Base-by-base conservation (phyloP, 805 yeast genomes). In the Metahyphopichia silvanorum region DNA sequence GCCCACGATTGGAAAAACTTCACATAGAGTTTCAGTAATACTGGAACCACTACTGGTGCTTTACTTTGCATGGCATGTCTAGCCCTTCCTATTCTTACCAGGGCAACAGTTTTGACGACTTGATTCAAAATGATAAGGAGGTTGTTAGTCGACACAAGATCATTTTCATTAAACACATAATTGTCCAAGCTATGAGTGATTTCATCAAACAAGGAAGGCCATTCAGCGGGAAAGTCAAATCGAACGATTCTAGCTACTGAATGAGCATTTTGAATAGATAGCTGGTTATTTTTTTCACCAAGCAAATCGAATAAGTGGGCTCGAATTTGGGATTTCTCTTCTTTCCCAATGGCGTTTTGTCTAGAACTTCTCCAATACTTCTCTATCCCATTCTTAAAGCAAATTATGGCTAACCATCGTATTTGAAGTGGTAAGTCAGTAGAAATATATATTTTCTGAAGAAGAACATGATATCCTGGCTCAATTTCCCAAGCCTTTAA, bases 401-500 rank as follows among this genome's bases (percentile, higher is more conserved):
- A 84, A 25, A 91, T 91, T 2, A 87, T 71, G 0, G 95, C 88
- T 16, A 89, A 63, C 95, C 96, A 88, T 47, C 98, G 67, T 6
- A 78, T 64, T 37, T 83, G 85, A 19, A 82, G 57, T 0, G 88
- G 73, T 12, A 75, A 46, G 0, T 77, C 69, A 3, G 66, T 51
- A 40, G 85, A 81, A 34, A 77, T 61, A 53, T 86, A 89, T 5
- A 66, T 44, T 12, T 65, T 69, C 53, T 80, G 89, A 12, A 82
- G 56, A 10, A 66, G 44, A 32, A 53, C 68, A 51, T 79, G 81
- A 47, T 67, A 81, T 1, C 86, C 86, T 2, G 77, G 74, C 14
- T 61, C 63, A 0, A 57, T 49, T 44, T 84, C 87, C 95, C 95
- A 87, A 5, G 47, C 57, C 40, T 79, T 76, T 34, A 88, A 60